A percentile compares a stretch with the other conserved stretches of the same genome.
Evolutionary conservation across 225 moss, liverwort and hornwort genomes (phyloP).

Genomic region (Pseudoscleropodium purum): DNA sequence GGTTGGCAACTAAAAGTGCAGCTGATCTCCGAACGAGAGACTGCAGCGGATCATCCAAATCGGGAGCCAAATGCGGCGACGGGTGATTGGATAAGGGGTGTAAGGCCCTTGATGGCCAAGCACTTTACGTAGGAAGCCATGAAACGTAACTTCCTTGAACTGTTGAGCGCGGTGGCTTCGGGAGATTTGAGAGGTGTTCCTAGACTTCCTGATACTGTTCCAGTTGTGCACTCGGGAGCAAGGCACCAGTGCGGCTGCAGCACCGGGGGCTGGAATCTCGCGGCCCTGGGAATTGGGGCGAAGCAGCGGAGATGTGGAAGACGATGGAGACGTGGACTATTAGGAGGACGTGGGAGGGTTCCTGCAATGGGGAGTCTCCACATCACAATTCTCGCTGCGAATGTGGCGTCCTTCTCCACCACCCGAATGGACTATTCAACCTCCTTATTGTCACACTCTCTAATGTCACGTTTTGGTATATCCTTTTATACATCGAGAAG

Average conservation of each 20-base stretch:
- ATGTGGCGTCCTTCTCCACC: not conserved
- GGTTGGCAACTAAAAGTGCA: not conserved
- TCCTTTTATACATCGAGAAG: not conserved
- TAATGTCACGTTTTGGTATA: not conserved
- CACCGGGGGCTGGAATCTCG: not conserved
- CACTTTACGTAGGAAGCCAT: not conserved
- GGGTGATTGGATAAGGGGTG: not conserved
- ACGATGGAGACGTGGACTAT: not conserved
- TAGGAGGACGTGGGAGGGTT: not conserved
- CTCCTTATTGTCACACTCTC: not conserved
- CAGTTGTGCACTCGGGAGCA: not conserved
- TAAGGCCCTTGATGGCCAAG: not conserved
- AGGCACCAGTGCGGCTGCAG: not conserved
- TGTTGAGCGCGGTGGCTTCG: not conserved
- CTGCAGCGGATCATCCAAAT: not conserved
- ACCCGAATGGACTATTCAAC: too few relatives aligned
- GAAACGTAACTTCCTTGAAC: not conserved
- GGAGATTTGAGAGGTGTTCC: not conserved
- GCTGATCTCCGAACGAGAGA: not conserved
- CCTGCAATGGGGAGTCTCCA: not conserved
- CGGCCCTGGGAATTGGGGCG: not conserved
- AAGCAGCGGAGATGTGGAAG: not conserved
- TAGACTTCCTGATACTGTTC: not conserved
- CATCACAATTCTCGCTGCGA: not conserved
- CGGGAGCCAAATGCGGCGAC: not conserved